These are phyloP conservation scores for Ophiostoma sp. DNA, from an alignment of 2,329 filamentous ascomycete species.

Conservation along the genomic window DNA sequence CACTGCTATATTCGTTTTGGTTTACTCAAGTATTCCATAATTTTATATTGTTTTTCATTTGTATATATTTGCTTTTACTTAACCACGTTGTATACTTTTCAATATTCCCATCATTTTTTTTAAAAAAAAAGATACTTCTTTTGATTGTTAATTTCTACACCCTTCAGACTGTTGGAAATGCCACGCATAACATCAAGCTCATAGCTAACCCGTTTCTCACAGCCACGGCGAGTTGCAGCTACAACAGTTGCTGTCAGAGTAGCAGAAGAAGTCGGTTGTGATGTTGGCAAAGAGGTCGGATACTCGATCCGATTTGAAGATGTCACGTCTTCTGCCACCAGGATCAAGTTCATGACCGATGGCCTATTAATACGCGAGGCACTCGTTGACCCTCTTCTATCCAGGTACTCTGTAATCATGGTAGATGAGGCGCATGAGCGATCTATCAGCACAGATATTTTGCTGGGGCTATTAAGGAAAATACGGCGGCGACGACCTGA, in stretches of 20 bases:
- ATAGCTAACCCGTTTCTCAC: not conserved
- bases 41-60: not conserved
- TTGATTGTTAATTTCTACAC: too few relatives aligned
- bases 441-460: conserved; percentile 84
- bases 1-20: not conserved
- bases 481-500: conserved; percentile 75
- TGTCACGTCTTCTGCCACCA: conserved; percentile 75
- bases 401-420: conserved; percentile 92
- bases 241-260: conserved; percentile 85
- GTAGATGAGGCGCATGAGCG: conserved; percentile 95
- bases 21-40: not conserved
- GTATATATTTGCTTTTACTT: not conserved
- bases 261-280: conserved; percentile 80
- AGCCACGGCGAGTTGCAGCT: conserved; percentile 86
- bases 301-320: conserved; percentile 94
- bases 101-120: not conserved
- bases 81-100: not conserved
- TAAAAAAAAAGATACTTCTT: too few relatives aligned
- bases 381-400: conserved; percentile 83
- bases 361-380: conserved; percentile 87
- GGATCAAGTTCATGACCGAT: conserved; percentile 94
- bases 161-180: too few relatives aligned
- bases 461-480: conserved; percentile 87
- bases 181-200: not conserved
- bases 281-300: conserved; percentile 83